A percentile compares a stretch with the other conserved stretches of the same genome.
Conservation (phyloP, 176 grass and related monocot genomes). For the Aegilops bicornis region DNA sequence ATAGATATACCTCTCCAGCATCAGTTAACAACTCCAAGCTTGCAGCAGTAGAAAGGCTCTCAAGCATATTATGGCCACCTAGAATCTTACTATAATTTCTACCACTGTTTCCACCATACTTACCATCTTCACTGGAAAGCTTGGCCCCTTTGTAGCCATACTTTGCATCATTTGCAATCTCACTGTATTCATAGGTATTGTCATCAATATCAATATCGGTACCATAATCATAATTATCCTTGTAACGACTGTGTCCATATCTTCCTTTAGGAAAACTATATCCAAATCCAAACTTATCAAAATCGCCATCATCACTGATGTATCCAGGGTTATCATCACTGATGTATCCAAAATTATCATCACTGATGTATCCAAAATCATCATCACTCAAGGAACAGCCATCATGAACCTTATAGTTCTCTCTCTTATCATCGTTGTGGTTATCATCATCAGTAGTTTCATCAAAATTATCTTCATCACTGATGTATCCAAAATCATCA, state of each 20-base stretch:
- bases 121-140: not conserved
- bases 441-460: conserved; percentile 14
- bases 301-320: not conserved
- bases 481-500: not conserved
- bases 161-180: conserved; percentile 30
- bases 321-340: not conserved
- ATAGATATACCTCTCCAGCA: not conserved
- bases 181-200: conserved; percentile 16
- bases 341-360: not conserved
- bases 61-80: not conserved
- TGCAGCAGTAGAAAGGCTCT: not conserved
- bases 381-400: not conserved
- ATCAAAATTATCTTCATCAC: conserved; percentile 14
- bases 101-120: not conserved
- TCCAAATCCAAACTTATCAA: not conserved
- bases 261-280: not conserved
- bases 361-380: not conserved
- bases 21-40: not conserved
- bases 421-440: not conserved
- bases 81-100: not conserved
- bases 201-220: conserved; percentile 33
- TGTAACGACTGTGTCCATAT: not conserved
- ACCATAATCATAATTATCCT: conserved; percentile 17
- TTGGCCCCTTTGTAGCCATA: not conserved
- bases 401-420: not conserved